A percentile compares a stretch with the other conserved stretches of the same genome.
phyloP scores from a whole-genome alignment of 306 rosid species.

The Quercus engelmannii region DNA sequence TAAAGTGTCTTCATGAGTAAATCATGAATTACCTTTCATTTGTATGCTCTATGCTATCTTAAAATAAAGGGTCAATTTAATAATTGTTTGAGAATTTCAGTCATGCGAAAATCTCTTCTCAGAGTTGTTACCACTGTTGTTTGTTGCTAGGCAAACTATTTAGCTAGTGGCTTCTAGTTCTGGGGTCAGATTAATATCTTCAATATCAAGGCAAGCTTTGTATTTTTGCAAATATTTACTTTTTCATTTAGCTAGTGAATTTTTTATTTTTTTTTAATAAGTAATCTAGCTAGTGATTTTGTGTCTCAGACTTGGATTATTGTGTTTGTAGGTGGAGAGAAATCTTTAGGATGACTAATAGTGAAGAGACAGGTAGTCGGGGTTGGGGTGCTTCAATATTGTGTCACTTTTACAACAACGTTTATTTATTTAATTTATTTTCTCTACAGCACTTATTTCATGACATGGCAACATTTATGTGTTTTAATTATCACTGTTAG shows the following conservation, averaged over 20 bases:
- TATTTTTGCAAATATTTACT: neutral
- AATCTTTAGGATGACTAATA: conserved; percentile 38
- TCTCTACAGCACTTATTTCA: neutral
- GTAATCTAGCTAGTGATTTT: neutral
- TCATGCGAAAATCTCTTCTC: too few species aligned
- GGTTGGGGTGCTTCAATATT: conserved; percentile 64
- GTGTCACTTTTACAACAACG: neutral
- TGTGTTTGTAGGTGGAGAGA: conserved; percentile 21
- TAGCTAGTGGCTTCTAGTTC: too few species aligned
- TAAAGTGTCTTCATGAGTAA: neutral
- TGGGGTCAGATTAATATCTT: too few species aligned
- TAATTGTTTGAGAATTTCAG: too few species aligned
- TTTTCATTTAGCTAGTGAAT: neutral
- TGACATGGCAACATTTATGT: neutral
- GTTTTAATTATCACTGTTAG: neutral
- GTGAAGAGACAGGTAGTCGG: conserved; percentile 67
- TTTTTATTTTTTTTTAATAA: neutral
- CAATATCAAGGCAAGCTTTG: too few species aligned
- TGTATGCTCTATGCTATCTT: too few species aligned
- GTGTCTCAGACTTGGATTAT: neutral
- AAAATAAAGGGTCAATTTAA: too few species aligned
- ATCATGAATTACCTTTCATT: neutral
- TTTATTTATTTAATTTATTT: neutral
- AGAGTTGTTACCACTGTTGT: too few species aligned
- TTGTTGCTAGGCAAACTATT: too few species aligned